These are phyloP conservation scores for Diaporthe longicolla DNA, from an alignment of 2,329 filamentous ascomycete species.

Conservation along the genomic window DNA sequence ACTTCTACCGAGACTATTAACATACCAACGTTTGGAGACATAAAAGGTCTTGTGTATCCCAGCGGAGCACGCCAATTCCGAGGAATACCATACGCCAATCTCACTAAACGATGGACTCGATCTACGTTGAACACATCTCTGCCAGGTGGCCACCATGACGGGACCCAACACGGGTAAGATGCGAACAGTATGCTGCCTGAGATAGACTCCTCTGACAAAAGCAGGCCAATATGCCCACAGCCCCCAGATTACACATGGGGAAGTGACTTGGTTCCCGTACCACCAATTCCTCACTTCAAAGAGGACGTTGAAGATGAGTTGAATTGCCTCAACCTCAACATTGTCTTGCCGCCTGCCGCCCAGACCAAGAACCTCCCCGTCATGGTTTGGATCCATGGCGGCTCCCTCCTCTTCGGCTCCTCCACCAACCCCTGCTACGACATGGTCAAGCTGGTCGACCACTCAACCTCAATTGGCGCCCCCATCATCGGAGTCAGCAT, in stretches of 20 bases:
- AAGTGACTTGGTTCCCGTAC: slow-evolving; percentile 11
- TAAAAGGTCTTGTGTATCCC: slow-evolving; percentile 16
- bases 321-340: slow-evolving; percentile 19
- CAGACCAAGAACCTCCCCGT: slow-evolving; percentile 12
- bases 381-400: slow-evolving; percentile 38
- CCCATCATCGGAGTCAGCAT: slow-evolving; percentile 72
- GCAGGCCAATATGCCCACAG: slow-evolving; percentile 7
- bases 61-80: slow-evolving; percentile 22
- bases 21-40: slow-evolving; percentile 23
- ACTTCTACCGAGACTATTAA: slow-evolving; percentile 12
- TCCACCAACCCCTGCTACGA: not conserved
- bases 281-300: slow-evolving; percentile 9
- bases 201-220: not conserved
- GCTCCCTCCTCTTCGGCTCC: not conserved
- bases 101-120: slow-evolving; percentile 24
- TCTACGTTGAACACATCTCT: slow-evolving; percentile 8
- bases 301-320: slow-evolving; percentile 15
- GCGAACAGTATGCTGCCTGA: too few relatives aligned
- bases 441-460: slow-evolving; percentile 1
- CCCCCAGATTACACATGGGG: slow-evolving; percentile 8
- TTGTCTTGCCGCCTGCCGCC: slow-evolving; percentile 3
- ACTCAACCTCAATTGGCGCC: slow-evolving; percentile 44
- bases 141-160: slow-evolving; percentile 3
- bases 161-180: slow-evolving; percentile 17
- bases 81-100: slow-evolving; percentile 13